phyloP scores from a whole-genome alignment of 352 stramenopile species.

The Pythium aphanidermatum region DNA sequence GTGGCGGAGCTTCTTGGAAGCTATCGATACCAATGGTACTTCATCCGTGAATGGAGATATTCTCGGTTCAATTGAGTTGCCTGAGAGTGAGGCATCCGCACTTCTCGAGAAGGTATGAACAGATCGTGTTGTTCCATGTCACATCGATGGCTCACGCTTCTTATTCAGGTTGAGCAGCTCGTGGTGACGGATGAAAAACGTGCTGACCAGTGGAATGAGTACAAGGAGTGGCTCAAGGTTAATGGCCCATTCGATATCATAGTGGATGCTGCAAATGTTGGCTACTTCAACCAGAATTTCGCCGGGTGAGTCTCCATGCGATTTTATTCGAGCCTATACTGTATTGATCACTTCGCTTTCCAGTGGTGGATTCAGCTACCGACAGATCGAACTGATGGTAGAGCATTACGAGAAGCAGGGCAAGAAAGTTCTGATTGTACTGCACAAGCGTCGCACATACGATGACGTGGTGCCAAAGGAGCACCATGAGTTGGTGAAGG shows the following conservation, averaged over 20 bases:
- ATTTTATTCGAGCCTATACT: neutral
- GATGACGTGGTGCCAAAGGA: conserved; percentile 81
- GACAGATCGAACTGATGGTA: conserved; percentile 93
- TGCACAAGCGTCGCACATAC: conserved; percentile 94
- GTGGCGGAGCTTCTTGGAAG: conserved; percentile 52
- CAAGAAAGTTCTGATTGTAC: conserved; percentile 91
- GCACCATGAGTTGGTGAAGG: conserved; percentile 59
- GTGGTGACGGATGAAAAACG: conserved; percentile 69
- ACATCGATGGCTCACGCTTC: neutral
- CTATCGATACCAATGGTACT: conserved; percentile 42
- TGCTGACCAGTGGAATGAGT: conserved; percentile 69
- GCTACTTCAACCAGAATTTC: conserved; percentile 98
- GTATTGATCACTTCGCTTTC: conserved; percentile 1
- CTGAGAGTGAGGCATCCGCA: conserved; percentile 27
- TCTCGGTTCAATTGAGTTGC: conserved; percentile 64
- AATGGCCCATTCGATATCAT: conserved; percentile 89
- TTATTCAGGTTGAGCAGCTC: conserved; percentile 61
- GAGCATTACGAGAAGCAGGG: conserved; percentile 82
- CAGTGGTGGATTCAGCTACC: conserved; percentile 91
- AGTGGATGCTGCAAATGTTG: conserved; percentile 98
- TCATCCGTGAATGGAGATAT: conserved; percentile 57
- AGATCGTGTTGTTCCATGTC: neutral
- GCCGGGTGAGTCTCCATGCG: conserved; percentile 37
- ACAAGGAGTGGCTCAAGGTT: conserved; percentile 70
- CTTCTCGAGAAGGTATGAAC: conserved; percentile 57